These are phyloP conservation scores for Euphrasia arctica DNA, from an alignment of 305 asterid genomes.

Conservation along the genomic window DNA sequence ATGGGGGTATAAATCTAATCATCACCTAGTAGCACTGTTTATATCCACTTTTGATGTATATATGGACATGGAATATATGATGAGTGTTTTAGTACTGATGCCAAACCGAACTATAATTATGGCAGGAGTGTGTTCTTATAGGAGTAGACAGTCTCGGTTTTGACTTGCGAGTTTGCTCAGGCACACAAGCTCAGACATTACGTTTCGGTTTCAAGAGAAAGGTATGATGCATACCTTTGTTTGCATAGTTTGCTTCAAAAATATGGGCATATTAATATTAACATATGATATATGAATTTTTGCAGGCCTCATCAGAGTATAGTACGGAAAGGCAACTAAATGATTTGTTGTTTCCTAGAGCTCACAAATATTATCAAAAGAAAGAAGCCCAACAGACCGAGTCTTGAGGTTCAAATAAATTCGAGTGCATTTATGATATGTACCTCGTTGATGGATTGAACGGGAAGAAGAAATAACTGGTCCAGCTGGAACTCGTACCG, in stretches of 20 bases:
- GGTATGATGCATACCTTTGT: slow-evolving; percentile 35
- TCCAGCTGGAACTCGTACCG: too few species aligned
- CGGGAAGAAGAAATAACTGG: too few species aligned
- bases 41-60: slow-evolving; percentile 13
- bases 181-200: slow-evolving; percentile 85
- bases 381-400: slow-evolving; percentile 84
- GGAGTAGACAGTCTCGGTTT: slow-evolving; percentile 90
- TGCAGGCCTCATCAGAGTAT: slow-evolving; percentile 91
- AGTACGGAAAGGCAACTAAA: slow-evolving; percentile 89
- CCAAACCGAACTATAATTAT: slow-evolving; percentile 26
- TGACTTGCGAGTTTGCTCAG: slow-evolving; percentile 88
- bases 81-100: slow-evolving; percentile 13
- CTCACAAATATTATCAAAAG: slow-evolving; percentile 60
- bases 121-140: slow-evolving; percentile 73
- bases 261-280: not conserved
- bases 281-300: slow-evolving; percentile 1
- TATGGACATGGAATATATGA: slow-evolving; percentile 7
- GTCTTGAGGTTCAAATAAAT: slow-evolving; percentile 29
- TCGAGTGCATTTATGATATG: slow-evolving; percentile 23
- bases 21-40: not conserved
- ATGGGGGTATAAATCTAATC: not conserved
- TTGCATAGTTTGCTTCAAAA: not conserved
- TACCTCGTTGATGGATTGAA: too few species aligned
- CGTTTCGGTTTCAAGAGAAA: slow-evolving; percentile 81
- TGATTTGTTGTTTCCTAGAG: slow-evolving; percentile 71